phyloP scores from a whole-genome alignment of 2,329 filamentous ascomycete species.

The Thelonectria blattea region DNA sequence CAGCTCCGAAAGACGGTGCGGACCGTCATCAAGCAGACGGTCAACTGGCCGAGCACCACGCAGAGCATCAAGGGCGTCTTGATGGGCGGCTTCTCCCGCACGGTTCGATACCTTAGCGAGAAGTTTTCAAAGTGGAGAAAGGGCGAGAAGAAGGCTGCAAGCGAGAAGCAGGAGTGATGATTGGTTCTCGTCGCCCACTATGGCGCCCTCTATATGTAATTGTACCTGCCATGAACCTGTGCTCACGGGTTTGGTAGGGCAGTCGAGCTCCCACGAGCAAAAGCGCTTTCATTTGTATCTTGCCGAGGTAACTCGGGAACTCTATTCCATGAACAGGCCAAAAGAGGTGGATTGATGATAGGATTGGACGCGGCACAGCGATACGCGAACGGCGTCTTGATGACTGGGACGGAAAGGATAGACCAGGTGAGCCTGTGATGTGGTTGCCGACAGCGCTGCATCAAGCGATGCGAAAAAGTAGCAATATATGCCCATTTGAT shows the following conservation, averaged over 20 bases:
- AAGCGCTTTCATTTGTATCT: not conserved
- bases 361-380: not conserved
- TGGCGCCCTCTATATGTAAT: conserved; percentile 1
- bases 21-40: conserved; percentile 82
- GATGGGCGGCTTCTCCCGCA: conserved; percentile 75
- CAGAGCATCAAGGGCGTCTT: conserved; percentile 86
- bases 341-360: not conserved
- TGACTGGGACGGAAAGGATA: conserved; percentile 1
- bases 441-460: not conserved
- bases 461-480: not conserved
- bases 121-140: conserved; percentile 73
- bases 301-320: not conserved
- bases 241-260: not conserved
- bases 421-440: not conserved
- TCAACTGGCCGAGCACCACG: conserved; percentile 88
- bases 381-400: not conserved
- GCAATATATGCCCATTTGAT: not conserved
- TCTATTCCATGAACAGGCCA: not conserved
- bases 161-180: conserved; percentile 27
- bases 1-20: conserved; percentile 75
- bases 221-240: not conserved
- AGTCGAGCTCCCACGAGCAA: not conserved
- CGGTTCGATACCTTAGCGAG: conserved; percentile 79
- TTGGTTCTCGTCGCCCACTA: not conserved
- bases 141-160: conserved; percentile 42